Evolutionary conservation across 805 yeast species (phyloP).

Genomic region (Ogataea zsoltii): DNA sequence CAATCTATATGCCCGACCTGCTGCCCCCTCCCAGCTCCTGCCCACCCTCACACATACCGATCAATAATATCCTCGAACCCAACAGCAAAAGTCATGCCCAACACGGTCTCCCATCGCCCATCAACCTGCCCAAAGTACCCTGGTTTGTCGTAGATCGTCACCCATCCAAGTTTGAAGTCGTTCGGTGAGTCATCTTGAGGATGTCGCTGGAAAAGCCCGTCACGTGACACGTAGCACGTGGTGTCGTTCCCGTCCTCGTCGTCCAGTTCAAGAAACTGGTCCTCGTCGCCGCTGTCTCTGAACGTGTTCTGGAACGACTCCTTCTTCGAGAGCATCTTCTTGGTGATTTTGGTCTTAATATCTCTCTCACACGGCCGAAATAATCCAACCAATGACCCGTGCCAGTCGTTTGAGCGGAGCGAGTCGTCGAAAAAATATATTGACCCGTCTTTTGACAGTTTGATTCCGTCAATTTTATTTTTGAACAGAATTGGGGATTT

Average conservation of each 20-base stretch:
- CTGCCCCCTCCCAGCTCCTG: no score
- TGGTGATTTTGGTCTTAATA: conserved; percentile 29
- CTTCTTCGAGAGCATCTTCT: conserved; percentile 25
- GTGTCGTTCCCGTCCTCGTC: conserved; percentile 15
- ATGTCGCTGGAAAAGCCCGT: conserved; percentile 49
- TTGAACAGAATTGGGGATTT: conserved; percentile 23
- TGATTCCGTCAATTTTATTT: conserved; percentile 32
- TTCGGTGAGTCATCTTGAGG: conserved; percentile 65
- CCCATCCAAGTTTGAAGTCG: conserved; percentile 63
- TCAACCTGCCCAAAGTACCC: conserved; percentile 29
- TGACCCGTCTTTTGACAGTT: conserved; percentile 32
- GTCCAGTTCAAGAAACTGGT: conserved; percentile 18
- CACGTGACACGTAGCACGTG: conserved; percentile 48
- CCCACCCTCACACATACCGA: conserved; percentile 8
- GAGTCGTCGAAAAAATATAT: conserved; percentile 29
- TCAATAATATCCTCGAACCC: conserved; percentile 17
- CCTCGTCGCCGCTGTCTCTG: conserved; percentile 16
- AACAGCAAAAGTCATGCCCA: conserved; percentile 54
- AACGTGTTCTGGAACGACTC: conserved; percentile 14
- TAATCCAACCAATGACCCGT: conserved; percentile 26
- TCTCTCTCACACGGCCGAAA: conserved; percentile 35
- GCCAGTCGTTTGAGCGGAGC: conserved; percentile 26
- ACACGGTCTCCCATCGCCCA: conserved; percentile 55
- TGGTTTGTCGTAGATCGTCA: conserved; percentile 55
- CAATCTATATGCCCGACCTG: no score